Evolutionary conservation across 2,329 filamentous ascomycete genomes (phyloP).

Genomic region (Waltergamsia citrina): DNA sequence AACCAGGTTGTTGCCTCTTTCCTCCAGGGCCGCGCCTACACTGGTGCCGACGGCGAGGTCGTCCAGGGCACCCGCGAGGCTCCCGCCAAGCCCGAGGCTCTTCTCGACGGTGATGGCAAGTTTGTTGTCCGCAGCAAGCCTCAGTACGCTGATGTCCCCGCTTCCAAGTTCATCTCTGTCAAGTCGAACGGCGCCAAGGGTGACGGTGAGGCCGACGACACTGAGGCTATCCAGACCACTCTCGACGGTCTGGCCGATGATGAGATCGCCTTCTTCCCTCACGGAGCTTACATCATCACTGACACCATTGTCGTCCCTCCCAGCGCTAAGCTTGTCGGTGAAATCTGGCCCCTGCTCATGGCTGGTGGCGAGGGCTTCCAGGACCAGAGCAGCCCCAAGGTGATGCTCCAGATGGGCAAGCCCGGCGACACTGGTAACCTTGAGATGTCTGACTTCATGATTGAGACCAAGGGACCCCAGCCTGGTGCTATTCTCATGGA

Average conservation of each 20-base stretch:
- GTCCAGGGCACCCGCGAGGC: slow-evolving; percentile 48
- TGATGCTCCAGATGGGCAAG: slow-evolving; percentile 79
- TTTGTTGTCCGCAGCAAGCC: slow-evolving; percentile 83
- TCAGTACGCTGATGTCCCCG: slow-evolving; percentile 64
- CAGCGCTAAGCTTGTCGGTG: slow-evolving; percentile 79
- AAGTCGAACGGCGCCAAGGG: slow-evolving; percentile 77
- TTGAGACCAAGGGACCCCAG: slow-evolving; percentile 73
- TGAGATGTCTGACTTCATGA: slow-evolving; percentile 81
- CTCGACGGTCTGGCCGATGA: slow-evolving; percentile 57
- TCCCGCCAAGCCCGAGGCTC: slow-evolving; percentile 53
- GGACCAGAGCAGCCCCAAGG: slow-evolving; percentile 64
- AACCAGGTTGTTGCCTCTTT: slow-evolving; percentile 62
- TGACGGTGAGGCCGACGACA: slow-evolving; percentile 83
- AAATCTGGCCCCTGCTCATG: slow-evolving; percentile 87
- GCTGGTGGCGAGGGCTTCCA: slow-evolving; percentile 67
- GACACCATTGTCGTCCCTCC: slow-evolving; percentile 65
- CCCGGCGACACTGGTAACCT: slow-evolving; percentile 68
- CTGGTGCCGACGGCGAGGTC: slow-evolving; percentile 32
- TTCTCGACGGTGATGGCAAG: slow-evolving; percentile 55
- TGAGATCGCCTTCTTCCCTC: slow-evolving; percentile 65
- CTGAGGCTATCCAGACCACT: slow-evolving; percentile 69
- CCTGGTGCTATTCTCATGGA: slow-evolving; percentile 79
- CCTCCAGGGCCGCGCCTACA: slow-evolving; percentile 72
- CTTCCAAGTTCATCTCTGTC: slow-evolving; percentile 70
- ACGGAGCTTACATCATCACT: slow-evolving; percentile 63